Base-by-base conservation (phyloP, 75 land plant genomes). In the Cryptomeria japonica region DNA sequence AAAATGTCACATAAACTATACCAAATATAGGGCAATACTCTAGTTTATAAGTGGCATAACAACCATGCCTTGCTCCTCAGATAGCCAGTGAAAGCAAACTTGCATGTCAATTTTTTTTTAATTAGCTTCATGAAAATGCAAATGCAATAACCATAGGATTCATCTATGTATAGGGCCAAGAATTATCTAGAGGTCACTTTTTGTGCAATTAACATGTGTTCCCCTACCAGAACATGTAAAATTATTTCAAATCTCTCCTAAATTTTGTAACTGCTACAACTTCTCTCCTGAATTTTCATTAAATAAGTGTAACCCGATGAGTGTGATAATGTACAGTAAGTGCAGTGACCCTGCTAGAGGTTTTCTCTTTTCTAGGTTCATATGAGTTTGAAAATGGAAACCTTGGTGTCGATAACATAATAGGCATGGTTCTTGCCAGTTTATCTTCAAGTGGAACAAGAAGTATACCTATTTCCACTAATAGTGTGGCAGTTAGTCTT, bases 401-500 rank as follows among this genome's bases (percentile, higher is more conserved):
- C 19, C 49, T 82, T 51, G 84, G 46, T 9, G 51, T 41, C 31
- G 51, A 82, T 82, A 46, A 42, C 32, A 82, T 51, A 82, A 25
- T 51, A 44, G 31, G n/a, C 28, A 42, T 28, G 18, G 51, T 46
- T 82, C 22, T 51, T 46, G 13, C 84, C 4, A 82, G 31, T 46
- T 37, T 39, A 78, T 79, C 82, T 79, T 82, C 51, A 82, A 22
- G 32, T 28, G 84, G 84, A 82, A n/a, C 49, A 82, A 49, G 84
- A 51, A 79, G 28, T 79, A 31, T 42, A 42, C 22, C 39, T 68
- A 83, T 90, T 46, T 90, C 94, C 49, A 84, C 90, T 78, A 80
- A 47, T 47, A 88, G 31, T 83, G 51, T 68, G 37, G 68, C 89
- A 19, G 38, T 80, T 80, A 49, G 86, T 91, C 92, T 18, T 84